Evolutionary conservation across 805 yeast genomes (phyloP).

Genomic region (Pichia membranifaciens): DNA sequence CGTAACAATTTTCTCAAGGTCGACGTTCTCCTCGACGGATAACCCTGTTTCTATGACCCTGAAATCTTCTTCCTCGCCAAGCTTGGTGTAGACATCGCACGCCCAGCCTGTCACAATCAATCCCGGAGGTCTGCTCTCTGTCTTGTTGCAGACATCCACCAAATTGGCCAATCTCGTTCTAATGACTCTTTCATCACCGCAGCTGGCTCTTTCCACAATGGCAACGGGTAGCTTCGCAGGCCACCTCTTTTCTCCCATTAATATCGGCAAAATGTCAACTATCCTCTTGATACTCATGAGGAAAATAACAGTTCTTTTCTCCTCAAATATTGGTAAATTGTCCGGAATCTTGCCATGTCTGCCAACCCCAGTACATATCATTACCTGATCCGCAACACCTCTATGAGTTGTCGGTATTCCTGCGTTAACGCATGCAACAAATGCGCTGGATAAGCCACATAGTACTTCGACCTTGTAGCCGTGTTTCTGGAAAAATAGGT

Average conservation of each 20-base stretch:
- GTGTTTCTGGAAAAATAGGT: conserved; percentile 53
- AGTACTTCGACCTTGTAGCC: conserved; percentile 71
- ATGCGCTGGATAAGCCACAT: conserved; percentile 86
- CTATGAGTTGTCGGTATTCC: conserved; percentile 89
- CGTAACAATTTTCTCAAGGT: conserved; percentile 11
- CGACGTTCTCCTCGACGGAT: conserved; percentile 10
- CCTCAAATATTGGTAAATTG: conserved; percentile 64
- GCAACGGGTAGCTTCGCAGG: conserved; percentile 69
- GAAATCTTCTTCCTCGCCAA: conserved; percentile 19
- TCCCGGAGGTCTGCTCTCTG: conserved; percentile 92
- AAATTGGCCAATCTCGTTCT: conserved; percentile 65
- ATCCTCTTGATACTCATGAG: conserved; percentile 85
- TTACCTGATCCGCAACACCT: conserved; percentile 85
- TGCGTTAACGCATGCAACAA: conserved; percentile 79
- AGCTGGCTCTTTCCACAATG: conserved; percentile 84
- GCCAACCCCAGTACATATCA: conserved; percentile 93
- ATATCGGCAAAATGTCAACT: conserved; percentile 45
- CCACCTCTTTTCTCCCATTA: conserved; percentile 50
- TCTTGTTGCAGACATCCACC: conserved; percentile 64
- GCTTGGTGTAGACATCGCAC: conserved; percentile 37
- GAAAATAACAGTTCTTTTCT: conserved; percentile 75
- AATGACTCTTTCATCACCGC: conserved; percentile 86
- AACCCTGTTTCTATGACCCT: conserved; percentile 20
- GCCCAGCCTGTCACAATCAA: conserved; percentile 75
- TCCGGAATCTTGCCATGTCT: conserved; percentile 74